A percentile compares a stretch with the other conserved stretches of the same genome.
phyloP scores from a whole-genome alignment of 2,329 filamentous ascomycete species.

The Bipolaris zeicola region DNA sequence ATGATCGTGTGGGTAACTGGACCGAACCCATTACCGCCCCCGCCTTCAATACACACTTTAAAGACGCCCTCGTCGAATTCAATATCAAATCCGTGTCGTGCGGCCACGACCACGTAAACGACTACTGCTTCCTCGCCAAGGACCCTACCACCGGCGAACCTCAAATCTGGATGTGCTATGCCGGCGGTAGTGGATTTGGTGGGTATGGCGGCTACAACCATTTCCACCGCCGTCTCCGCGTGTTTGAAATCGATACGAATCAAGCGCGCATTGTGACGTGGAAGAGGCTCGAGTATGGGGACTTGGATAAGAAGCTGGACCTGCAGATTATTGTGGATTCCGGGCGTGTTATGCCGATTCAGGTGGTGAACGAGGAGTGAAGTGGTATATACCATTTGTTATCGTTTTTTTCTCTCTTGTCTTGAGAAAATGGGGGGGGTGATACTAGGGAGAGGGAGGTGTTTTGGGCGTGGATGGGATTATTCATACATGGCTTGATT shows the following conservation, averaged over 20 bases:
- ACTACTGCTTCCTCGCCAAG: constrained; percentile 79
- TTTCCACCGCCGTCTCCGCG: constrained; percentile 79
- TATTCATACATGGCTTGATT: too few species aligned
- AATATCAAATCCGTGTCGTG: constrained; percentile 86
- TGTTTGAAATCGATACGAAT: constrained; percentile 95
- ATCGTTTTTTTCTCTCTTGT: too few species aligned
- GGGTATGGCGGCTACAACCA: constrained; percentile 92
- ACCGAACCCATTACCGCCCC: constrained; percentile 87
- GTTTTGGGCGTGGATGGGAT: too few species aligned
- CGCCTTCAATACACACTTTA: constrained; percentile 88
- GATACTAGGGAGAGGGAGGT: too few species aligned
- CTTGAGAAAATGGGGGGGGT: background rate
- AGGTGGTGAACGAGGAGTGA: constrained; percentile 11
- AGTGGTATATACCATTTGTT: too few species aligned
- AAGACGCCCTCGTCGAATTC: constrained; percentile 83
- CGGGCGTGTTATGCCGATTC: constrained; percentile 52
- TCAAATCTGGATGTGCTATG: constrained; percentile 97
- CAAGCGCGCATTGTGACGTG: constrained; percentile 87
- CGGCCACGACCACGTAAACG: constrained; percentile 96
- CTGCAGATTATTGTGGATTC: constrained; percentile 67
- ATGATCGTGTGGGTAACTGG: constrained; percentile 71
- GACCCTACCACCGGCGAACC: constrained; percentile 53
- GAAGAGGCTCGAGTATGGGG: constrained; percentile 79
- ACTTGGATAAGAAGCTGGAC: constrained; percentile 58
- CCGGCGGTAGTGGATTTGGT: constrained; percentile 87